Base-by-base conservation (phyloP, 2,329 filamentous ascomycete species). In the Blastomyces percursus region DNA sequence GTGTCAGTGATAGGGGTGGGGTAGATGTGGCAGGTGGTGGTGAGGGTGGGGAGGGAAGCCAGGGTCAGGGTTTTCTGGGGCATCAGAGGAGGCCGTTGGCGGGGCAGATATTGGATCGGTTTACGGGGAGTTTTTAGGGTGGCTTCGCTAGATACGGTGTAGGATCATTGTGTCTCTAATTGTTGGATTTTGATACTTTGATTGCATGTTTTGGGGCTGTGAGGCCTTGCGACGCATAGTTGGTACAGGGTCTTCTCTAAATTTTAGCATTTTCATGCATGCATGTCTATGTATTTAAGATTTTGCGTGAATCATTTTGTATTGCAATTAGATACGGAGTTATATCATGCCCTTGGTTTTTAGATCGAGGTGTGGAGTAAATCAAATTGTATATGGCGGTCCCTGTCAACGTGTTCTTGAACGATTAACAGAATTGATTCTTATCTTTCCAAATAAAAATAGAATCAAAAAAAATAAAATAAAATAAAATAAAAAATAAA, bases 41-140 rank as follows among this genome's bases (percentile, higher is more conserved):
- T 48, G 58, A 61, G 59, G 32, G 32, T 14, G 54, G n/a, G 35
- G 54, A 40, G 19, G 54, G 32, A 21, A 57, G 54, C 16, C 63
- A 58, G 60, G 55, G 64, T 1, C 65, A 60, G 27, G n/a, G n/a
- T n/a, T n/a, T n/a, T n/a, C n/a, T n/a, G 19, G 66, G 66, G 63
- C 64, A 69, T 40, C 66, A 71, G 63, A 66, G 72, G 40, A 67
- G 69, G 61, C 63, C 67, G n/a, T 64, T 67, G 60, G 64, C 64
- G 27, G 64, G 66, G 38, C 67, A 70, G 50, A 64, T 74, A 59
- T 62, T 73, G 64, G 71, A 73, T 63, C 66, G 72, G 54, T 69
- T 74, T 63, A 66, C 67, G 44, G 68, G 71, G 14, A 68, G 64
- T 58, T 74, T 71, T 65, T 73, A 30, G 32, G 63, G 27, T 14